Conservation (phyloP, 2,329 filamentous ascomycete genomes). For the Claviceps humidiphila region DNA sequence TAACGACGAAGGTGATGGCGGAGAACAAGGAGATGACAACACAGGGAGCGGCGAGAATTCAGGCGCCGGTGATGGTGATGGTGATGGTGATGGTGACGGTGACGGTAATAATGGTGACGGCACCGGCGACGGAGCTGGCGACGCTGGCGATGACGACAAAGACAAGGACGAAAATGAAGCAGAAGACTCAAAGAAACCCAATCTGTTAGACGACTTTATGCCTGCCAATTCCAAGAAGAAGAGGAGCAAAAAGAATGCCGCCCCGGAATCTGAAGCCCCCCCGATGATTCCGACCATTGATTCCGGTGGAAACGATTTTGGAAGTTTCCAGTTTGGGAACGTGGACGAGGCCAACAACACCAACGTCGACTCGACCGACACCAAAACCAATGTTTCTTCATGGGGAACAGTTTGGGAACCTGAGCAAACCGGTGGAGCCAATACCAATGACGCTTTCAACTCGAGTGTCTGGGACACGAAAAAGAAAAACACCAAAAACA, state of each 20-base stretch:
- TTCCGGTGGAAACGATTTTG: slow-evolving; percentile 40
- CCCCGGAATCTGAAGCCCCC: slow-evolving; percentile 15
- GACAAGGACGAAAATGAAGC: slow-evolving; percentile 19
- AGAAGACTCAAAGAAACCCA: slow-evolving; percentile 24
- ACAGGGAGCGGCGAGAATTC: slow-evolving; percentile 3
- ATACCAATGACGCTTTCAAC: slow-evolving; percentile 26
- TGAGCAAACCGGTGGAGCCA: slow-evolving; percentile 6
- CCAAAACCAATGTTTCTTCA: slow-evolving; percentile 35
- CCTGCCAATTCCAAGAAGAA: slow-evolving; percentile 27
- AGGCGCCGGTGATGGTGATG: slow-evolving; percentile 1
- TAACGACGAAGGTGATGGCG: neutral
- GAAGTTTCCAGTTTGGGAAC: slow-evolving; percentile 54
- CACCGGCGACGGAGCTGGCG: neutral
- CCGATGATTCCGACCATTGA: slow-evolving; percentile 20
- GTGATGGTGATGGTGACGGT: neutral
- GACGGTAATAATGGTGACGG: slow-evolving; percentile 4
- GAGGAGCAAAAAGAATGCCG: slow-evolving; percentile 16
- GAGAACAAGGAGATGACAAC: slow-evolving; percentile 1
- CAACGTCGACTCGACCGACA: slow-evolving; percentile 35
- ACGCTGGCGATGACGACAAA: slow-evolving; percentile 4
- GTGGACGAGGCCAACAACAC: slow-evolving; percentile 45
- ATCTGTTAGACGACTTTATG: slow-evolving; percentile 19
- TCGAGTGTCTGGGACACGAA: slow-evolving; percentile 37
- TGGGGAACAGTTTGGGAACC: slow-evolving; percentile 47
- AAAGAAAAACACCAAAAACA: slow-evolving; percentile 38